phyloP scores from a whole-genome alignment of 371 early-diverging fungal genomes.

The Mucor velutinosus region DNA sequence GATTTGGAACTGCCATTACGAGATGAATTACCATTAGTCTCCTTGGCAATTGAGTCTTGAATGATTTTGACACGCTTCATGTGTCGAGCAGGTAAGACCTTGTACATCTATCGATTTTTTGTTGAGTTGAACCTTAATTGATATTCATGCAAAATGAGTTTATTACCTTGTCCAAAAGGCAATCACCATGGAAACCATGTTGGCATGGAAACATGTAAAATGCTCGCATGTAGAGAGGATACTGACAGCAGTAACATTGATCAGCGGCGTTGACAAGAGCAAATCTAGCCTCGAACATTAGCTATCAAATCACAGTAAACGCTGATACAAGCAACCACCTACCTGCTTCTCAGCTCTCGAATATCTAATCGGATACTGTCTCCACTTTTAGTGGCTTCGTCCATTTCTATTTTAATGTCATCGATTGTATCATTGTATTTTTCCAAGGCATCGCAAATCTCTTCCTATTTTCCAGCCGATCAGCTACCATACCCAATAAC shows the following conservation, averaged over 20 bases:
- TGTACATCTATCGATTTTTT: constrained; percentile 30
- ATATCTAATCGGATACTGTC: constrained; percentile 84
- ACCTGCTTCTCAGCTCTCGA: constrained; percentile 73
- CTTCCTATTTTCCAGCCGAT: constrained; percentile 47
- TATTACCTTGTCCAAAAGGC: constrained; percentile 70
- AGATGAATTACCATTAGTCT: constrained; percentile 25
- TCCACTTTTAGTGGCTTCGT: constrained; percentile 86
- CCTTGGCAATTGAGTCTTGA: constrained; percentile 58
- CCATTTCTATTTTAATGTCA: constrained; percentile 84
- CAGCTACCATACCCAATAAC: background rate
- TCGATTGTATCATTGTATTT: constrained; percentile 84
- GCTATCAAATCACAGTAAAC: too few species aligned
- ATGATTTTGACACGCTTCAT: constrained; percentile 49
- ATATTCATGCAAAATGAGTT: background rate
- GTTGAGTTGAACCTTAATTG: background rate
- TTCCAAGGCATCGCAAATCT: constrained; percentile 84
- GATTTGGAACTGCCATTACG: background rate
- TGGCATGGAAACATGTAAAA: constrained; percentile 96
- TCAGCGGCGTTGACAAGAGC: constrained; percentile 79
- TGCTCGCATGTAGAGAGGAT: constrained; percentile 78
- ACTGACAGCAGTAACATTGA: constrained; percentile 77
- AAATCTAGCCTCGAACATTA: constrained; percentile 52
- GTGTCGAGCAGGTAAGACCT: constrained; percentile 36
- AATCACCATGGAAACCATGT: constrained; percentile 91
- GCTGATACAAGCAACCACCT: background rate